Percentiles rank a stretch among this genome's conserved stretches.
phyloP scores from a whole-genome alignment of 2,329 filamentous ascomycete genomes.

The Colletotrichum gigasporum region DNA sequence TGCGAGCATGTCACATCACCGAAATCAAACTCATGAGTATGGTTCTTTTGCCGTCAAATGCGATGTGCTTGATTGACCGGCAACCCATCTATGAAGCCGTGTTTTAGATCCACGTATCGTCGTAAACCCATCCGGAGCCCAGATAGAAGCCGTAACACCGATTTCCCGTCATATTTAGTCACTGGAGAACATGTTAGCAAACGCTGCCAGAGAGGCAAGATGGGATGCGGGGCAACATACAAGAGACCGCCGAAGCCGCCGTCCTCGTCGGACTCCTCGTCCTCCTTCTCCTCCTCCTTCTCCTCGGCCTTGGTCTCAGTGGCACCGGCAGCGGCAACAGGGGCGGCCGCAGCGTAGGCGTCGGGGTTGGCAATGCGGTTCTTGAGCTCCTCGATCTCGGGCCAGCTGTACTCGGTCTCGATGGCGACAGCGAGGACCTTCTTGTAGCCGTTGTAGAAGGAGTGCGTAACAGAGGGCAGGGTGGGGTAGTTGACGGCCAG shows the following conservation, averaged over 20 bases:
- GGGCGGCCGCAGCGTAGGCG: slow-evolving; percentile 87
- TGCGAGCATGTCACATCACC: slow-evolving; percentile 40
- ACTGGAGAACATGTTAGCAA: slow-evolving; percentile 54
- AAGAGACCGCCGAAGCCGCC: slow-evolving; percentile 86
- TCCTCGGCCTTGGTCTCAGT: slow-evolving; percentile 66
- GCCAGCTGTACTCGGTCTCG: slow-evolving; percentile 91
- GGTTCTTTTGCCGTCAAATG: slow-evolving; percentile 37
- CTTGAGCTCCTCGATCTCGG: slow-evolving; percentile 97
- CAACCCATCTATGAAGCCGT: slow-evolving; percentile 58
- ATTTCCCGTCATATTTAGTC: slow-evolving; percentile 59
- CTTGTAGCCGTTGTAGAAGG: slow-evolving; percentile 98
- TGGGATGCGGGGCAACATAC: slow-evolving; percentile 48
- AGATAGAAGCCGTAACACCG: slow-evolving; percentile 50
- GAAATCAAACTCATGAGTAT: slow-evolving; percentile 8
- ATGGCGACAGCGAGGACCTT: slow-evolving; percentile 90
- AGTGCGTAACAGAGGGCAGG: slow-evolving; percentile 95
- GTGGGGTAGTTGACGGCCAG: slow-evolving; percentile 96
- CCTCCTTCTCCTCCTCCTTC: slow-evolving; percentile 73
- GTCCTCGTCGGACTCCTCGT: slow-evolving; percentile 74
- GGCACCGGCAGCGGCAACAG: slow-evolving; percentile 68
- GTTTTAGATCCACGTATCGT: slow-evolving; percentile 48
- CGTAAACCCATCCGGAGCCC: slow-evolving; percentile 55
- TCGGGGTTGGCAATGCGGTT: slow-evolving; percentile 99
- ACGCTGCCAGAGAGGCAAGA: not conserved
- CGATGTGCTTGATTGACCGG: slow-evolving; percentile 49